Conservation (phyloP, 768 basidiomycete species). For the Trametes punicea region DNA sequence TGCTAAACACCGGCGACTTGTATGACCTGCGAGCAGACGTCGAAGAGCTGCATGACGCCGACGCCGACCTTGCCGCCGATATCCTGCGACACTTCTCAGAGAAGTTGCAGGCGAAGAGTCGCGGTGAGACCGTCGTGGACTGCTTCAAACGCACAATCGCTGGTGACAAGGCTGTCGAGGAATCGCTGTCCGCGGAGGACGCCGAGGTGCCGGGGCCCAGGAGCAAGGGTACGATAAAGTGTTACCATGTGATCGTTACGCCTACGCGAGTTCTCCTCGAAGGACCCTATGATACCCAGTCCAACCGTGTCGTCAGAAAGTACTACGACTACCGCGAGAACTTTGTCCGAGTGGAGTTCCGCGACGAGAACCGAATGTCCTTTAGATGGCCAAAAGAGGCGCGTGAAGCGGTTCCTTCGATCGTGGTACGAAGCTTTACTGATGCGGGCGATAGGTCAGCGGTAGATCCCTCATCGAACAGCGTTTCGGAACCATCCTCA, state of each 20-base stretch:
- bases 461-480: conserved; percentile 17
- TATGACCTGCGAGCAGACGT: conserved; percentile 43
- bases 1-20: conserved; percentile 59
- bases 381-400: conserved; percentile 49
- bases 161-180: neutral
- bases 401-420: neutral
- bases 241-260: conserved; percentile 71
- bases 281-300: conserved; percentile 69
- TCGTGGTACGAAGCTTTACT: conserved; percentile 19
- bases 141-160: conserved; percentile 44
- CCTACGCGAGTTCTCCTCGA: conserved; percentile 72
- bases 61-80: conserved; percentile 38
- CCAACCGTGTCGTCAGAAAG: conserved; percentile 72
- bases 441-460: conserved; percentile 37
- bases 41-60: conserved; percentile 34
- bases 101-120: conserved; percentile 40
- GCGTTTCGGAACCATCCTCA: conserved; percentile 21
- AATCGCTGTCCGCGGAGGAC: conserved; percentile 9
- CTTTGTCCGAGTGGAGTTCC: conserved; percentile 80
- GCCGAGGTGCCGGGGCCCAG: neutral
- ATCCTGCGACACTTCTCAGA: conserved; percentile 57
- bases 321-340: conserved; percentile 56
- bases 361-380: conserved; percentile 70
- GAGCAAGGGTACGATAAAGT: conserved; percentile 36
- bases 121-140: conserved; percentile 38